Conservation (phyloP, 2,329 filamentous ascomycete species). For the Aspergillus sp. region DNA sequence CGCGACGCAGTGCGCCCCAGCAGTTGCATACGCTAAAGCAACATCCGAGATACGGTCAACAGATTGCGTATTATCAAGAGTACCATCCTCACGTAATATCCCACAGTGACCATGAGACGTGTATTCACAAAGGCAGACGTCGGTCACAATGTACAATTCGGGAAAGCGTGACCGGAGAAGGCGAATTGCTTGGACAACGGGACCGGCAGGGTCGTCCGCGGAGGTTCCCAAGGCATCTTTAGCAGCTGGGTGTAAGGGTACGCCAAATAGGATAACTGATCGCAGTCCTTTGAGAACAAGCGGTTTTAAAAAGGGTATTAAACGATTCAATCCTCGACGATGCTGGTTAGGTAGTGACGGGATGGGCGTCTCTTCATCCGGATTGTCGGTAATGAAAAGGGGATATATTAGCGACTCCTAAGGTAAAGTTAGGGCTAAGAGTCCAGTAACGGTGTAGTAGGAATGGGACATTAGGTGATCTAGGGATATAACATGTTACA, state of each 20-base stretch:
- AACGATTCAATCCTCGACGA: conserved; percentile 81
- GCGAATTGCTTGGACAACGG: conserved; percentile 83
- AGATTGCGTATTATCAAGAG: conserved; percentile 87
- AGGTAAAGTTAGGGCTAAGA: neutral
- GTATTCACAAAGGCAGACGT: conserved; percentile 98
- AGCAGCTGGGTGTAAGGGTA: conserved; percentile 73
- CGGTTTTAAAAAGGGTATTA: conserved; percentile 80
- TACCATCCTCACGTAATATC: conserved; percentile 88
- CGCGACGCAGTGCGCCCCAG: conserved; percentile 93
- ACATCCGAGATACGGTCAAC: conserved; percentile 95
- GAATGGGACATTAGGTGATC: neutral
- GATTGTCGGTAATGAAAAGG: conserved; percentile 90
- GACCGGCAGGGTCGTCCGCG: conserved; percentile 89
- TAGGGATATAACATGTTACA: conserved; percentile 19
- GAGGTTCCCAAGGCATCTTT: conserved; percentile 92
- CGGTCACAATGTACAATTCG: conserved; percentile 83
- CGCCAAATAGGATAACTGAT: conserved; percentile 94
- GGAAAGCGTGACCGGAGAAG: conserved; percentile 83
- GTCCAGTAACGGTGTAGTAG: neutral
- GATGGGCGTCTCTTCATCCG: conserved; percentile 87
- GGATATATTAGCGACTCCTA: conserved; percentile 99
- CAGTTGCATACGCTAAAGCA: conserved; percentile 94
- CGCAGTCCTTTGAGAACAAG: conserved; percentile 86
- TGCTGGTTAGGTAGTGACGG: conserved; percentile 87
- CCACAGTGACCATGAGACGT: conserved; percentile 97